Evolutionary conservation across 2,329 filamentous ascomycete species (phyloP).

Genomic region (Apiospora pterosperma): DNA sequence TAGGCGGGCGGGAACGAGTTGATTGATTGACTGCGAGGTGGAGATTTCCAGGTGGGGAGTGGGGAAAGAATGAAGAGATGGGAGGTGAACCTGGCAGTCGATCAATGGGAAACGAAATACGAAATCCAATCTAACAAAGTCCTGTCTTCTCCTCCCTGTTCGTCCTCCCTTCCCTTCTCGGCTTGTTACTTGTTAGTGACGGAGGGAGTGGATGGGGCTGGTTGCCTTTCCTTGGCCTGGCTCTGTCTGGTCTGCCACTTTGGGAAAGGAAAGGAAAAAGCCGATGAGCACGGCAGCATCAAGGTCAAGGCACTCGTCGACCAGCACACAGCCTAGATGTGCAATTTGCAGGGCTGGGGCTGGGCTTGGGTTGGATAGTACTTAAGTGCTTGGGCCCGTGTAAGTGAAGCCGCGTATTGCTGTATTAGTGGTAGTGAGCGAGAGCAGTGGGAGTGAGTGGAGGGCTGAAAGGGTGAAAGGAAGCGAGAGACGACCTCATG

Average conservation of each 20-base stretch:
- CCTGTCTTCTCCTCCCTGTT: not conserved
- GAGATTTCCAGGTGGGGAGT: not conserved
- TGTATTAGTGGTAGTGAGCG: not conserved
- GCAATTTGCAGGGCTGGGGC: not conserved
- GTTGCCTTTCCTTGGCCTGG: not conserved
- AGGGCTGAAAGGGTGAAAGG: not conserved
- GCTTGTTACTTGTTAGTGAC: not conserved
- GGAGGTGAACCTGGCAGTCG: not conserved
- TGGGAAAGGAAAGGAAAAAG: not conserved
- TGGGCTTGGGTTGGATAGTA: not conserved
- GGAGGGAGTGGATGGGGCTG: not conserved
- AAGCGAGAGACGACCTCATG: not conserved
- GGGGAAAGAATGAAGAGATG: not conserved
- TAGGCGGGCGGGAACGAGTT: not conserved
- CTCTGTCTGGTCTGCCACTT: not conserved
- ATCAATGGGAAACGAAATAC: slow-evolving; percentile 3
- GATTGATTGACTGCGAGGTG: not conserved
- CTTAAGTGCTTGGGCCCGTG: not conserved
- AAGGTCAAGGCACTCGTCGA: not conserved
- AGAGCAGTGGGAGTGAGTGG: not conserved
- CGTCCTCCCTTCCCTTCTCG: not conserved
- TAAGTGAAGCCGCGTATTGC: not conserved
- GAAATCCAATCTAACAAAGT: slow-evolving; percentile 1
- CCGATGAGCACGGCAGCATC: not conserved
- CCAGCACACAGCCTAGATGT: not conserved